A percentile compares a stretch with the other conserved stretches of the same genome.
phyloP scores from a whole-genome alignment of 2,329 filamentous ascomycete species.

The Aureobasidium leucospermi region DNA sequence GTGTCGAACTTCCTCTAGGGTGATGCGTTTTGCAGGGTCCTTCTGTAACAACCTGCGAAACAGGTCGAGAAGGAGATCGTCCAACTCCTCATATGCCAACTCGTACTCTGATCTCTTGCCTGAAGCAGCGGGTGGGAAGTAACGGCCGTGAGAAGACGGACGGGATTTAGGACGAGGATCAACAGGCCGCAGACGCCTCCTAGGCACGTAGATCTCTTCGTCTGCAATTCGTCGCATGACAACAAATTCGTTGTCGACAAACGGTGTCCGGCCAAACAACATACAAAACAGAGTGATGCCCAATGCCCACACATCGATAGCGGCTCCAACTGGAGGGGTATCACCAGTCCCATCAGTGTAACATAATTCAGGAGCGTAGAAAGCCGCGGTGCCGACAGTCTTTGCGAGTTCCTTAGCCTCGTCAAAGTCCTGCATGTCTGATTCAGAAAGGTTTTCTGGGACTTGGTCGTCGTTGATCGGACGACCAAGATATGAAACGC shows the following conservation, averaged over 20 bases:
- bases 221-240: conserved; percentile 90
- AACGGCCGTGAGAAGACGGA: conserved; percentile 39
- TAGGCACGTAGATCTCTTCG: conserved; percentile 84
- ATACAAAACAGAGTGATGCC: conserved; percentile 95
- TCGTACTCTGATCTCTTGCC: conserved; percentile 72
- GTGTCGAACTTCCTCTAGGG: conserved; percentile 83
- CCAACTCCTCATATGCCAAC: conserved; percentile 77
- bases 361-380: conserved; percentile 94
- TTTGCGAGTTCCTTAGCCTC: conserved; percentile 95
- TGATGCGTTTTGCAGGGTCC: conserved; percentile 81
- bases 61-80: conserved; percentile 71
- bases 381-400: conserved; percentile 93
- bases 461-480: conserved; percentile 73
- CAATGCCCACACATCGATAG: conserved; percentile 95
- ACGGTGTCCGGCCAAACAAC: conserved; percentile 87
- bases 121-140: conserved; percentile 40
- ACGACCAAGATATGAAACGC: conserved; percentile 91
- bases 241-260: conserved; percentile 84
- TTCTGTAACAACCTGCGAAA: conserved; percentile 75
- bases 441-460: conserved; percentile 65
- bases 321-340: conserved; percentile 74
- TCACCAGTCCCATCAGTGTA: conserved; percentile 75
- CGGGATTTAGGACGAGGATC: conserved; percentile 40
- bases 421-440: conserved; percentile 69
- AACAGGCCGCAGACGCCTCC: conserved; percentile 69